Conservation (phyloP, 345 rosid species). For the Lepidium africanum region DNA sequence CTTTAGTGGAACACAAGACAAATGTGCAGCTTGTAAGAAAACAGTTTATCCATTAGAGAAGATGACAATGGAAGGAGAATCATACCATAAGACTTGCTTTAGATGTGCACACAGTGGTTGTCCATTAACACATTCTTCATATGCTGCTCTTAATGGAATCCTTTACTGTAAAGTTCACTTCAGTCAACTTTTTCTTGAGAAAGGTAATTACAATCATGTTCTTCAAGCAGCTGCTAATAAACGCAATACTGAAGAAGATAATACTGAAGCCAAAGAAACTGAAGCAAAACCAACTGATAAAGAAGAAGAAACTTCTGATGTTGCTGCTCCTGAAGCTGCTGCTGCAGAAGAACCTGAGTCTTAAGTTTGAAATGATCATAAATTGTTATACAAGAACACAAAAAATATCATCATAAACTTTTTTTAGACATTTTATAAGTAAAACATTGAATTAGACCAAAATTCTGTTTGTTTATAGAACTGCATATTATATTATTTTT, state of each 20-base stretch:
- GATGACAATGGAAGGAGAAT: slow-evolving; percentile 82
- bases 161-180: slow-evolving; percentile 93
- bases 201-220: slow-evolving; percentile 76
- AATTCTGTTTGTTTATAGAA: background rate
- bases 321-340: background rate
- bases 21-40: slow-evolving; percentile 75
- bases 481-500: background rate
- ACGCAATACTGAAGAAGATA: slow-evolving; percentile 28
- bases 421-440: background rate
- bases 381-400: background rate
- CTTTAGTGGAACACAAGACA: slow-evolving; percentile 92
- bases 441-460: background rate
- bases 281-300: background rate
- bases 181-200: slow-evolving; percentile 86
- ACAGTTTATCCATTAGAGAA: slow-evolving; percentile 86
- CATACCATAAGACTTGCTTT: slow-evolving; percentile 90
- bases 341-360: slow-evolving; percentile 13
- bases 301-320: slow-evolving; percentile 14
- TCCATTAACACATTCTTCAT: slow-evolving; percentile 78
- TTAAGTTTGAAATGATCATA: background rate
- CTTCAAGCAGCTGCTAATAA: slow-evolving; percentile 40
- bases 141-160: slow-evolving; percentile 82
- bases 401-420: background rate
- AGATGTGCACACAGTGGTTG: slow-evolving; percentile 87
- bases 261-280: background rate